Evolutionary conservation across 2,329 filamentous ascomycete species (phyloP).

Genomic region (Trichoderma endophyticum): DNA sequence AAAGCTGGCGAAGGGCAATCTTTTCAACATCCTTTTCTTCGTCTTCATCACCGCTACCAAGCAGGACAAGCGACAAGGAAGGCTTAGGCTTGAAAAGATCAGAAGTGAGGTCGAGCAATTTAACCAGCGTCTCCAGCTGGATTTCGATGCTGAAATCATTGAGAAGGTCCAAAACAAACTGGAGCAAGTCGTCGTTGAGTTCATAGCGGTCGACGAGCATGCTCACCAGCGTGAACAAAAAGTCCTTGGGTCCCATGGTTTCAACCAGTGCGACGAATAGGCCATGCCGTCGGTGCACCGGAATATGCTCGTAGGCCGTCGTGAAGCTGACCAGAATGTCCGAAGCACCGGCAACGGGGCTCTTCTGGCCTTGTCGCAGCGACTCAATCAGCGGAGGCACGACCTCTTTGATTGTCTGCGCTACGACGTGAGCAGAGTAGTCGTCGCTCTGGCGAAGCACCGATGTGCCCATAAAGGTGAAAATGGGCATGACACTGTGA

Average conservation of each 20-base stretch:
- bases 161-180: conserved; percentile 73
- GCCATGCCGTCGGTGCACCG: conserved; percentile 74
- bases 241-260: conserved; percentile 81
- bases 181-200: conserved; percentile 66
- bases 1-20: conserved; percentile 53
- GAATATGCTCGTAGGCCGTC: conserved; percentile 94
- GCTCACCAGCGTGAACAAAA: conserved; percentile 80
- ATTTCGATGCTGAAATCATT: conserved; percentile 68
- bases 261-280: conserved; percentile 82
- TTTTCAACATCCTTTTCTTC: conserved; percentile 48
- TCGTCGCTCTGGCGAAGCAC: conserved; percentile 91
- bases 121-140: conserved; percentile 76
- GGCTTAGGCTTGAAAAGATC: conserved; percentile 77
- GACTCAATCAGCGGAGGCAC: conserved; percentile 88
- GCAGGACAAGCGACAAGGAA: conserved; percentile 66
- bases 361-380: conserved; percentile 74
- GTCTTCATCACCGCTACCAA: conserved; percentile 53
- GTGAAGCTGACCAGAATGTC: conserved; percentile 95
- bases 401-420: conserved; percentile 90
- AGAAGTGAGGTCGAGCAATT: conserved; percentile 69
- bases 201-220: conserved; percentile 91
- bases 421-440: conserved; percentile 93
- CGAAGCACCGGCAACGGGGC: conserved; percentile 74
- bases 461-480: conserved; percentile 95
- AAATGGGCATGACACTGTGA: conserved; percentile 98